phyloP scores from a whole-genome alignment of 2,329 filamentous ascomycete genomes.

The Cordyceps tenuipes region DNA sequence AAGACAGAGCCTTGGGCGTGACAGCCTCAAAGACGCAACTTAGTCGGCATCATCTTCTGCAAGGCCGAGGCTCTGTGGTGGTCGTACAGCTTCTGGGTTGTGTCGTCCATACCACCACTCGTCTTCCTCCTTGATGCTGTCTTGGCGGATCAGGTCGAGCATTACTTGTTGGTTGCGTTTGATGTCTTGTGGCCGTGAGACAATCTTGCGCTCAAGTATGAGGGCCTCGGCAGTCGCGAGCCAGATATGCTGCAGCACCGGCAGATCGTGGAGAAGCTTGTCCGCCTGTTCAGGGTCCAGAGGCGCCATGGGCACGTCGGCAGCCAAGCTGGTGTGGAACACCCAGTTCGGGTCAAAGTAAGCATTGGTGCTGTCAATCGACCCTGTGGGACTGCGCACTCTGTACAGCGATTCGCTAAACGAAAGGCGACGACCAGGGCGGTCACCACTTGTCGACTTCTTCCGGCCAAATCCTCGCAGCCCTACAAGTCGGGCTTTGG shows the following conservation, averaged over 20 bases:
- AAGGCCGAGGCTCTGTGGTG: constrained; percentile 40
- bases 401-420: constrained; percentile 19
- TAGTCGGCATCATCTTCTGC: constrained; percentile 44
- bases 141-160: constrained; percentile 55
- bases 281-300: constrained; percentile 43
- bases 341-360: constrained; percentile 33
- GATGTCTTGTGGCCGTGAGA: constrained; percentile 50
- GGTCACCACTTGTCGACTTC: constrained; percentile 37
- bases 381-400: constrained; percentile 21
- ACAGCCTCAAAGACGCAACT: constrained; percentile 1
- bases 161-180: constrained; percentile 55
- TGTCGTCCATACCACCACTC: constrained; percentile 53
- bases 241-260: constrained; percentile 53
- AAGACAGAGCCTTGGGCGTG: not conserved
- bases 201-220: constrained; percentile 51
- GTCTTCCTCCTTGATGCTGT: constrained; percentile 50
- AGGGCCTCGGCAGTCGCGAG: constrained; percentile 53
- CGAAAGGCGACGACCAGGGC: constrained; percentile 13
- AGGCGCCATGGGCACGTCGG: constrained; percentile 54
- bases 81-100: constrained; percentile 46
- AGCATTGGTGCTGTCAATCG: constrained; percentile 23
- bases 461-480: constrained; percentile 49
- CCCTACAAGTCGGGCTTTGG: constrained; percentile 41
- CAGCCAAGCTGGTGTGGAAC: constrained; percentile 51
- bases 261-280: constrained; percentile 45